Percentiles rank a stretch among this genome's conserved stretches.
phyloP scores from a whole-genome alignment of 2,329 filamentous ascomycete species.

The Colletotrichum brevisporum region DNA sequence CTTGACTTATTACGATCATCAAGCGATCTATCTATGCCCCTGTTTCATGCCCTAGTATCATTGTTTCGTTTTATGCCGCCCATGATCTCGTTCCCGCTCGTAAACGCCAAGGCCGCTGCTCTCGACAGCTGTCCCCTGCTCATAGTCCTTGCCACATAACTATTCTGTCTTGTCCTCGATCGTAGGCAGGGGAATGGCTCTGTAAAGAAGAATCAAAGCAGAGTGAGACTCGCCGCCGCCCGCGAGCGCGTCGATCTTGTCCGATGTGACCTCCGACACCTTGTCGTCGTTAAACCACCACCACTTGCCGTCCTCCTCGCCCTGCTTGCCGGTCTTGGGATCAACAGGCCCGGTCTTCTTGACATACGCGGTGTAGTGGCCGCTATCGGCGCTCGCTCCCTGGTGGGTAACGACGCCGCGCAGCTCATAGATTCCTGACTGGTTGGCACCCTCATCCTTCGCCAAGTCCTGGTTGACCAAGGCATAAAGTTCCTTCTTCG shows the following conservation, averaged over 20 bases:
- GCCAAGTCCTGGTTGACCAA: constrained; percentile 82
- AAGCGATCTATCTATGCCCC: constrained; percentile 33
- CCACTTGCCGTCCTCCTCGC: constrained; percentile 93
- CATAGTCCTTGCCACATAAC: constrained; percentile 19
- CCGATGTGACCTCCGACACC: constrained; percentile 89
- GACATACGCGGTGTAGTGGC: constrained; percentile 97
- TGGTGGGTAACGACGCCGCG: constrained; percentile 96
- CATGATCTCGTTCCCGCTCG: constrained; percentile 37
- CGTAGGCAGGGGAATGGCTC: constrained; percentile 77
- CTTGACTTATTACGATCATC: constrained; percentile 22
- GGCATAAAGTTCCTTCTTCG: constrained; percentile 89
- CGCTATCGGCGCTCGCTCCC: constrained; percentile 95
- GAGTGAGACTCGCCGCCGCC: constrained; percentile 92
- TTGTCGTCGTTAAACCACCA: constrained; percentile 99
- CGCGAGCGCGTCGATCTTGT: constrained; percentile 91
- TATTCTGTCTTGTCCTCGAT: constrained; percentile 61
- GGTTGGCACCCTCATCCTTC: constrained; percentile 87
- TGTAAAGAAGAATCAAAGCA: constrained; percentile 84
- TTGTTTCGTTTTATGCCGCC: constrained; percentile 34
- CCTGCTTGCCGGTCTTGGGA: constrained; percentile 80
- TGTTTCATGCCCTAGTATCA: constrained; percentile 23
- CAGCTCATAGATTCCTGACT: constrained; percentile 95
- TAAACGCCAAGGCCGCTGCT: constrained; percentile 39
- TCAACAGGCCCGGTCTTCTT: constrained; percentile 88
- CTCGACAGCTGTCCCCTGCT: constrained; percentile 9